Conservation (phyloP, 2,329 filamentous ascomycete species). For the Aspergillus ochraceus region DNA sequence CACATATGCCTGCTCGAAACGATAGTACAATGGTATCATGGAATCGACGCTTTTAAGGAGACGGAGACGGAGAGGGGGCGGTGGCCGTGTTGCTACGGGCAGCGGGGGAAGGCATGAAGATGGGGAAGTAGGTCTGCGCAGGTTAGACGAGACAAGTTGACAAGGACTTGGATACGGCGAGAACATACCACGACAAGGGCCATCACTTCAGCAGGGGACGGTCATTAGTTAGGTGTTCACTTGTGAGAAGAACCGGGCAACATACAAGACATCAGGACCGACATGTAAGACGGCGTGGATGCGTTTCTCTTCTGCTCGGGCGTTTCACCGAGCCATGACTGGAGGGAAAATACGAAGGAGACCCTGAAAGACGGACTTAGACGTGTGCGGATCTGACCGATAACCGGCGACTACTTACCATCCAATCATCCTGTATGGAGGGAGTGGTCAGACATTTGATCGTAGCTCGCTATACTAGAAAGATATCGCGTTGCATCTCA, state of each 20-base stretch:
- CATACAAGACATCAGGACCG: conserved; percentile 76
- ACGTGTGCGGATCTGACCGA: background rate
- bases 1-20: background rate
- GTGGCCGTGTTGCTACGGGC: conserved; percentile 39
- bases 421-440: conserved; percentile 57
- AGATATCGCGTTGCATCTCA: conserved; percentile 42
- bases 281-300: conserved; percentile 71
- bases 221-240: conserved; percentile 15
- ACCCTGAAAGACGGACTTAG: conserved; percentile 38
- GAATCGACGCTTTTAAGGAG: conserved; percentile 11
- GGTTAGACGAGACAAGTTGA: conserved; percentile 11
- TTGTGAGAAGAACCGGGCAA: conserved; percentile 19
- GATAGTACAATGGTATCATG: conserved; percentile 5
- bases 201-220: conserved; percentile 52
- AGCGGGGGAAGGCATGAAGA: conserved; percentile 61
- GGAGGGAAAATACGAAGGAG: conserved; percentile 48
- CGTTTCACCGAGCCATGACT: conserved; percentile 50
- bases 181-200: conserved; percentile 53
- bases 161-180: background rate
- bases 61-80: conserved; percentile 46
- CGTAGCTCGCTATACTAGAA: background rate
- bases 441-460: conserved; percentile 15
- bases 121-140: conserved; percentile 61
- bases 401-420: conserved; percentile 48
- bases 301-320: conserved; percentile 58